phyloP scores from a whole-genome alignment of 202 grass and related monocot species.

The Musa balbisiana region DNA sequence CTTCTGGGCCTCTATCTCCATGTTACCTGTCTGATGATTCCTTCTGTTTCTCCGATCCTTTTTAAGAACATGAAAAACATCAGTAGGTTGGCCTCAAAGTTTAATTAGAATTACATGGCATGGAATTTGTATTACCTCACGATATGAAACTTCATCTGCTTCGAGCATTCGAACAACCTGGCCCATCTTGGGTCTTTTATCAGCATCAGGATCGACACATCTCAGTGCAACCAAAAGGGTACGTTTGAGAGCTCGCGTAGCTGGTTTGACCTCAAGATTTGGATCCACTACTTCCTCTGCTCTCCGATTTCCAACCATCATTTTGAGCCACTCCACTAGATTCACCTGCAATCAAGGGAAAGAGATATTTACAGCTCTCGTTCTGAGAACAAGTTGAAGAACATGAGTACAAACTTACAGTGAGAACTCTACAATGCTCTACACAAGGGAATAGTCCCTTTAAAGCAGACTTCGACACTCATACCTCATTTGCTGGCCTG shows the following conservation, averaged over 20 bases:
- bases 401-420: background rate
- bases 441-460: too few relatives aligned
- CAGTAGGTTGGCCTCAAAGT: constrained; percentile 5
- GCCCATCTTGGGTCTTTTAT: constrained; percentile 96
- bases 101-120: constrained; percentile 16
- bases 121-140: constrained; percentile 38
- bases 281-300: constrained; percentile 88
- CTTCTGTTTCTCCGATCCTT: constrained; percentile 61
- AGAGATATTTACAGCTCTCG: too few relatives aligned
- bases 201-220: constrained; percentile 88
- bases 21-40: constrained; percentile 50
- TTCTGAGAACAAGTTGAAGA: constrained; percentile 6
- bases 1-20: constrained; percentile 52
- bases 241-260: constrained; percentile 67
- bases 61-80: constrained; percentile 8
- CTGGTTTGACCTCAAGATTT: constrained; percentile 56
- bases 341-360: constrained; percentile 46
- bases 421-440: background rate
- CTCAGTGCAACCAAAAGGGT: constrained; percentile 82
- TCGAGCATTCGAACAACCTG: constrained; percentile 97
- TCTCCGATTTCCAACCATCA: constrained; percentile 74
- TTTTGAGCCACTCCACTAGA: constrained; percentile 91
- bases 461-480: too few relatives aligned
- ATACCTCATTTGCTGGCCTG: constrained; percentile 76
- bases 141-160: constrained; percentile 56